These are phyloP conservation scores for Penicillium desertorum DNA, from an alignment of 495 filamentous ascomycete genomes.

Conservation along the genomic window DNA sequence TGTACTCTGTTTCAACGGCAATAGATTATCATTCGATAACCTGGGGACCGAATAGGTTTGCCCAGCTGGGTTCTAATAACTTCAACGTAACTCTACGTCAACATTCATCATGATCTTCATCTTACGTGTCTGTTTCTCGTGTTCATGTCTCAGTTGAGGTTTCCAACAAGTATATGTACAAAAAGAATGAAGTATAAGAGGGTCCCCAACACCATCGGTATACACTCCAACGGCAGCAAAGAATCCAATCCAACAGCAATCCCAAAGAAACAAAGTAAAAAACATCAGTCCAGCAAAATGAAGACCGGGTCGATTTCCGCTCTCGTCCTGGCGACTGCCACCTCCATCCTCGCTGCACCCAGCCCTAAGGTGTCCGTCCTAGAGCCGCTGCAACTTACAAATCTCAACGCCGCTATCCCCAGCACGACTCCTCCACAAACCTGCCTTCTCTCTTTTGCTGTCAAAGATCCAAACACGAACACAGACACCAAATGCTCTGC, in stretches of 20 bases:
- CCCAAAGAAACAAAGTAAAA: background rate
- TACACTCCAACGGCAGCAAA: background rate
- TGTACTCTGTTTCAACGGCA: background rate
- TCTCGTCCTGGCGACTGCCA: constrained; percentile 16
- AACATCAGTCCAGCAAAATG: constrained; percentile 16
- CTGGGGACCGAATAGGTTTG: background rate
- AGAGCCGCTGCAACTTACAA: constrained; percentile 11
- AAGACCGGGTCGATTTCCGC: constrained; percentile 17
- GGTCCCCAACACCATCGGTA: background rate
- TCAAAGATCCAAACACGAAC: constrained; percentile 24
- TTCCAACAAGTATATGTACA: background rate
- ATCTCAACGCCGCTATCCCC: constrained; percentile 14
- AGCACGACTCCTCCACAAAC: constrained; percentile 10
- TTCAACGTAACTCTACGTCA: constrained; percentile 9
- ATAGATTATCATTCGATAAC: background rate
- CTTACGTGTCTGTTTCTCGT: background rate
- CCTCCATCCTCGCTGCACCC: constrained; percentile 13
- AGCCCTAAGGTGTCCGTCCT: constrained; percentile 11
- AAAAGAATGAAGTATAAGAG: background rate
- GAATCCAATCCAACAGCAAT: background rate
- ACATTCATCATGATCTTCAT: background rate
- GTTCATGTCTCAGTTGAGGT: constrained; percentile 1
- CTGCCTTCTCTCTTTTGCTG: constrained; percentile 6
- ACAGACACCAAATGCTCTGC: constrained; percentile 13
- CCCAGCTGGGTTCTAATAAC: background rate